Conservation (phyloP, 345 rosid genomes). For the Viola odorata region DNA sequence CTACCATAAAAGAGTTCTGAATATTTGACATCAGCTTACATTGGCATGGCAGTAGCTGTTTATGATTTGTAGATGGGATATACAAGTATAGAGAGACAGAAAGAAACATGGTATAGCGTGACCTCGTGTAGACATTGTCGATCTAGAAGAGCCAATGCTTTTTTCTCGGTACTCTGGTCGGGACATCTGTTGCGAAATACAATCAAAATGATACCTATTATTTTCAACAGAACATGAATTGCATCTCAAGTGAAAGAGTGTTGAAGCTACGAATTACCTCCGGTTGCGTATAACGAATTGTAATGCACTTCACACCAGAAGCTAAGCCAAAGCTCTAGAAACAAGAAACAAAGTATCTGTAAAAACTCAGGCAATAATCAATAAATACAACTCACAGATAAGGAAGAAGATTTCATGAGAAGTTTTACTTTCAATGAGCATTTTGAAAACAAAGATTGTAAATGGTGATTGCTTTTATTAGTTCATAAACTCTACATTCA, state of each 20-base stretch:
- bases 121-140: neutral
- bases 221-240: neutral
- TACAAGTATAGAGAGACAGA: neutral
- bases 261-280: slow-evolving; percentile 42
- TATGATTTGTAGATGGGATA: neutral
- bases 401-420: neutral
- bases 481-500: too few relatives aligned
- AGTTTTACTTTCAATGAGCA: neutral
- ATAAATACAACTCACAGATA: neutral
- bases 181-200: slow-evolving; percentile 56
- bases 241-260: neutral
- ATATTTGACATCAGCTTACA: too few relatives aligned
- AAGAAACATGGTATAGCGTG: neutral
- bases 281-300: slow-evolving; percentile 73
- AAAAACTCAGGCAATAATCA: too few relatives aligned
- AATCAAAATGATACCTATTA: neutral
- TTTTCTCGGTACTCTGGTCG: slow-evolving; percentile 49
- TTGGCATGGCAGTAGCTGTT: too few relatives aligned
- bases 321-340: slow-evolving; percentile 81
- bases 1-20: too few relatives aligned
- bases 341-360: neutral
- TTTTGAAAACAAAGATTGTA: neutral
- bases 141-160: slow-evolving; percentile 78
- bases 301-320: slow-evolving; percentile 98
- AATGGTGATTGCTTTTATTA: too few relatives aligned